Evolutionary conservation across 2,329 filamentous ascomycete species (phyloP).

Genomic region (Thielaviopsis euricoi): DNA sequence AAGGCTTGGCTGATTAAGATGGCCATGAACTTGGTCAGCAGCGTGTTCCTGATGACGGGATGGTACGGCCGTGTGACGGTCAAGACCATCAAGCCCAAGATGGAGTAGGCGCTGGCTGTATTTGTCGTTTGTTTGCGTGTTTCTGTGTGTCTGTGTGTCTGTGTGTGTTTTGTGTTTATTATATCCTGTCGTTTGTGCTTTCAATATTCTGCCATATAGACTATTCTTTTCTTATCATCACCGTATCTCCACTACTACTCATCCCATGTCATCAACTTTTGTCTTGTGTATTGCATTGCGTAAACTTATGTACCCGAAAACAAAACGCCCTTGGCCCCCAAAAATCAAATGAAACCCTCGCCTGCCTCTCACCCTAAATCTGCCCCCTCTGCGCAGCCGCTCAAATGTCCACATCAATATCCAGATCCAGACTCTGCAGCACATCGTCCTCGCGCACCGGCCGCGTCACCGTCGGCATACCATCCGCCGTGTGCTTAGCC

Average conservation of each 20-base stretch:
- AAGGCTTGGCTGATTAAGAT: conserved; percentile 2
- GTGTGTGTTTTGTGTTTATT: neutral
- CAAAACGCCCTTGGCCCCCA: neutral
- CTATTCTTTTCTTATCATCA: too few relatives aligned
- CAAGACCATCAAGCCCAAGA: conserved; percentile 1
- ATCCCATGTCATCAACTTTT: neutral
- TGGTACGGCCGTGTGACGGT: conserved; percentile 10
- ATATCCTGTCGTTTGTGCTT: too few relatives aligned
- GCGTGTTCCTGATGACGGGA: conserved; percentile 5
- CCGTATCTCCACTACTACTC: too few relatives aligned
- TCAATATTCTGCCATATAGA: too few relatives aligned
- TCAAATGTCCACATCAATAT: conserved; percentile 61
- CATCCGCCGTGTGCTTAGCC: conserved; percentile 21
- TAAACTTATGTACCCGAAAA: neutral
- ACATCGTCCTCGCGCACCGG: conserved; percentile 83
- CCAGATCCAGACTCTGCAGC: conserved; percentile 74
- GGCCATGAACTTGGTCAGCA: neutral
- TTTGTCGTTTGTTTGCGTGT: neutral
- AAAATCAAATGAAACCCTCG: neutral
- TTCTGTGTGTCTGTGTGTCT: too few relatives aligned
- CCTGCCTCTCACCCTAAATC: too few relatives aligned
- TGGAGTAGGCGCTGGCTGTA: neutral
- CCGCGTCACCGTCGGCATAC: conserved; percentile 54
- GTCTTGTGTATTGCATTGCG: neutral
- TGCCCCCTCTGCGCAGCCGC: too few relatives aligned